phyloP scores from a whole-genome alignment of 2,329 filamentous ascomycete genomes.

The Rhytidhysteron rufulum region DNA sequence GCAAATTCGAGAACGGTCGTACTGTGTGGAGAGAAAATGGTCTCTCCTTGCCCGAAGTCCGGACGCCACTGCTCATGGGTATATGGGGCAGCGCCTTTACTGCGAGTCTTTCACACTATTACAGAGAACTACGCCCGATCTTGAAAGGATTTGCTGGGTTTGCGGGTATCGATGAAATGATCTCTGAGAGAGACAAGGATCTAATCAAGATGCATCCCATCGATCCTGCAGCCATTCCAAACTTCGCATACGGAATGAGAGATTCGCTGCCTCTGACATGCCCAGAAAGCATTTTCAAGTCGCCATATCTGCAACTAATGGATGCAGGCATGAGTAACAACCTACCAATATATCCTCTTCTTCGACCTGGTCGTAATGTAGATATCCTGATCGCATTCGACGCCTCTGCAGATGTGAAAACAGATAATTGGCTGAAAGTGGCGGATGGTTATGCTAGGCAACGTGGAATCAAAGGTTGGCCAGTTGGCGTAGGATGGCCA shows the following conservation, averaged over 20 bases:
- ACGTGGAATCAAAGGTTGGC: slow-evolving; percentile 90
- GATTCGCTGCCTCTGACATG: slow-evolving; percentile 69
- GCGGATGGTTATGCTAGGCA: slow-evolving; percentile 90
- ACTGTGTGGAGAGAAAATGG: slow-evolving; percentile 61
- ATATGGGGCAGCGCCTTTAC: slow-evolving; percentile 98
- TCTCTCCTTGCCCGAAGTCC: slow-evolving; percentile 75
- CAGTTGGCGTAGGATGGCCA: slow-evolving; percentile 91
- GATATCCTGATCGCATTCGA: slow-evolving; percentile 93
- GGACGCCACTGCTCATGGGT: slow-evolving; percentile 79
- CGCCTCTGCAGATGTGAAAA: slow-evolving; percentile 86
- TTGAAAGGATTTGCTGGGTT: slow-evolving; percentile 73
- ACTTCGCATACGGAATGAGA: slow-evolving; percentile 80
- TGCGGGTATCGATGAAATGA: slow-evolving; percentile 71
- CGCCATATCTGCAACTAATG: slow-evolving; percentile 67
- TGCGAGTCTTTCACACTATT: slow-evolving; percentile 92
- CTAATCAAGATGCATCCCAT: slow-evolving; percentile 91
- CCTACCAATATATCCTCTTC: slow-evolving; percentile 87
- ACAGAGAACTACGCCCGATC: slow-evolving; percentile 84
- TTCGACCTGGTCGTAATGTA: slow-evolving; percentile 81
- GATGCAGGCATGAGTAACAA: slow-evolving; percentile 99
- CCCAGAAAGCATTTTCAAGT: slow-evolving; percentile 70
- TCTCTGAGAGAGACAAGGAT: slow-evolving; percentile 78
- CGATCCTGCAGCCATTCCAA: slow-evolving; percentile 84
- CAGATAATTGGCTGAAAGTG: slow-evolving; percentile 94
- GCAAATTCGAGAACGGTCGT: slow-evolving; percentile 70